phyloP scores from a whole-genome alignment of 768 basidiomycete species.

The Panus rudis region DNA sequence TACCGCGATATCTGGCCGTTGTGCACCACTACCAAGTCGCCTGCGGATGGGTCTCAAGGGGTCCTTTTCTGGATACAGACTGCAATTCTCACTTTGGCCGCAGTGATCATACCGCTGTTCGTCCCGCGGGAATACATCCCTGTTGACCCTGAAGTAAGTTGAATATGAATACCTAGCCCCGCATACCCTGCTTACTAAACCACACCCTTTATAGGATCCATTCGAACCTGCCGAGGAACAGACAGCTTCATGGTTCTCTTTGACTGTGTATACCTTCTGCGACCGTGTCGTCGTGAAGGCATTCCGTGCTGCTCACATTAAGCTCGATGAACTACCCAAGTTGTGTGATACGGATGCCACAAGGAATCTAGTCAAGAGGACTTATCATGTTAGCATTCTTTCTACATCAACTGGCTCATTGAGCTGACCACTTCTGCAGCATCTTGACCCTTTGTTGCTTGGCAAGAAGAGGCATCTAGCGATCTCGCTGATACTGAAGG shows the following conservation, averaged over 20 bases:
- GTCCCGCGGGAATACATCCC: conserved; percentile 52
- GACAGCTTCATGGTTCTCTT: conserved; percentile 23
- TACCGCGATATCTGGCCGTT: conserved; percentile 58
- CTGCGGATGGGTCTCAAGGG: conserved; percentile 41
- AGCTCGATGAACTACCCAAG: conserved; percentile 36
- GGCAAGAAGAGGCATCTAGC: background rate
- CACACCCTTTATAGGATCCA: conserved; percentile 18
- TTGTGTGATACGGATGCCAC: conserved; percentile 41
- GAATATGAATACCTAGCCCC: background rate
- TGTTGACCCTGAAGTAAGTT: conserved; percentile 40
- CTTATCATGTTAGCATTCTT: conserved; percentile 25
- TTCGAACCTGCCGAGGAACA: conserved; percentile 23
- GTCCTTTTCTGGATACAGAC: conserved; percentile 49
- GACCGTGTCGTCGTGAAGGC: conserved; percentile 42
- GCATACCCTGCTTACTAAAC: background rate
- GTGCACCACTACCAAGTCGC: conserved; percentile 40
- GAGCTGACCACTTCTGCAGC: conserved; percentile 10
- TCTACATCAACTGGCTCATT: background rate
- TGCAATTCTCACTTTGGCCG: conserved; percentile 34
- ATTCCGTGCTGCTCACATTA: conserved; percentile 36
- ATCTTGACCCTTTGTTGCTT: conserved; percentile 24
- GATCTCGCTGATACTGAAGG: background rate
- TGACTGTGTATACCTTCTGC: conserved; percentile 44
- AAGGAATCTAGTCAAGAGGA: conserved; percentile 26
- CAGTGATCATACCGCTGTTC: conserved; percentile 42